phyloP scores from a whole-genome alignment of 1,284 basidiomycete genomes.

The Phylloporus sp. region DNA sequence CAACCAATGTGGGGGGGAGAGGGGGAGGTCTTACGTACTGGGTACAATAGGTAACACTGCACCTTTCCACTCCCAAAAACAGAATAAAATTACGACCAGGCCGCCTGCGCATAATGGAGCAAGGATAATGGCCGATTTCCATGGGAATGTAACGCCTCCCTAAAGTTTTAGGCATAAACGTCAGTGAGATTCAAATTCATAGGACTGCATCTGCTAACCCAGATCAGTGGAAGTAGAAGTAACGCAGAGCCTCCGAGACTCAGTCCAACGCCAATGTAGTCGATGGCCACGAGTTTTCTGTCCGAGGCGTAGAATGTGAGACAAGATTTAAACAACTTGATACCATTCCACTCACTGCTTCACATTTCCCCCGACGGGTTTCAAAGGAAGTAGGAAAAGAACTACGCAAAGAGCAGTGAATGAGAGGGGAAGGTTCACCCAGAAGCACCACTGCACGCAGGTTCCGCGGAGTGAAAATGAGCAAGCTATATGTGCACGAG shows the following conservation, averaged over 20 bases:
- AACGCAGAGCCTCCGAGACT: neutral
- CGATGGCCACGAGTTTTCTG: slow-evolving; percentile 3
- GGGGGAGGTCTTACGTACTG: slow-evolving; percentile 1
- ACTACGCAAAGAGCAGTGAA: neutral
- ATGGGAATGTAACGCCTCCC: slow-evolving; percentile 3
- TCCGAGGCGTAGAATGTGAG: neutral
- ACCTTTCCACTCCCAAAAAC: slow-evolving; percentile 6
- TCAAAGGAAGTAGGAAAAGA: neutral
- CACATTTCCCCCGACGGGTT: neutral
- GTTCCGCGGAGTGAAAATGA: neutral
- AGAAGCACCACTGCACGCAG: slow-evolving; percentile 2
- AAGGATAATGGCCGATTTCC: neutral
- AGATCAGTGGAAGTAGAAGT: slow-evolving; percentile 3
- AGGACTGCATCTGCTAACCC: neutral
- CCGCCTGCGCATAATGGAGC: neutral
- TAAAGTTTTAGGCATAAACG: neutral
- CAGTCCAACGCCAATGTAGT: neutral
- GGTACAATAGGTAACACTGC: slow-evolving; percentile 2
- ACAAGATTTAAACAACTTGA: no score
- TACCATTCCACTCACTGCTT: neutral
- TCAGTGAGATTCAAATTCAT: neutral
- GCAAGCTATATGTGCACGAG: neutral
- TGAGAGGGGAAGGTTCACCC: neutral
- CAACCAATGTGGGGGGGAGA: neutral
- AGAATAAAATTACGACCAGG: neutral